Conservation (phyloP, 129 eudicot genomes). For the Pseudognaphalium luteoalbum region DNA sequence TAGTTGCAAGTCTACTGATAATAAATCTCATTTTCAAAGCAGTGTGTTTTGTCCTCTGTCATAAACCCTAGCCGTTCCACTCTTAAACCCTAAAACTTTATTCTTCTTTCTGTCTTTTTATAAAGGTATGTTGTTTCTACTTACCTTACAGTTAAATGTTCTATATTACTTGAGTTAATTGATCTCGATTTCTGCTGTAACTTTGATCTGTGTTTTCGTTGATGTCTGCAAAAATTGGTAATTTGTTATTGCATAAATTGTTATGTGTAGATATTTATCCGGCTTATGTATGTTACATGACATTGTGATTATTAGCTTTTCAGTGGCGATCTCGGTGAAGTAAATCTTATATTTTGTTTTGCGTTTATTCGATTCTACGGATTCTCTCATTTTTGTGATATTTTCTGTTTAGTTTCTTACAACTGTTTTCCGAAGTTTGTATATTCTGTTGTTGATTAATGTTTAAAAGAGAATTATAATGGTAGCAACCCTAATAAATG, state of each 20-base stretch:
- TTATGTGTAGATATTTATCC: too few species aligned
- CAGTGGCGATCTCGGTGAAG: not conserved
- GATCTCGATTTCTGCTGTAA: not conserved
- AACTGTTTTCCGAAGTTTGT: too few species aligned
- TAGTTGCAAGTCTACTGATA: not conserved
- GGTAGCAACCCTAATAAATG: too few species aligned
- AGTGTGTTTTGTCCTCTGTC: not conserved
- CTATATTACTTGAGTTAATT: not conserved
- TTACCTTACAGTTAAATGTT: not conserved
- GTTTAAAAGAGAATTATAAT: too few species aligned
- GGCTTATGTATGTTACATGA: too few species aligned
- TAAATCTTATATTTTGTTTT: not conserved
- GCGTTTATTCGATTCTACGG: not conserved
- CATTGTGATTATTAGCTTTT: too few species aligned
- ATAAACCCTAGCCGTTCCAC: conserved; percentile 9
- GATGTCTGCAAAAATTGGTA: not conserved
- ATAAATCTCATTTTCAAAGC: not conserved
- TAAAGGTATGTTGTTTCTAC: not conserved
- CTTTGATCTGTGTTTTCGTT: not conserved
- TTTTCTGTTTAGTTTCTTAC: not conserved
- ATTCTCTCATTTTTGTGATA: not conserved
- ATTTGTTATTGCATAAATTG: too few species aligned
- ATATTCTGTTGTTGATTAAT: too few species aligned
- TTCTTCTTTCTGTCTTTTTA: not conserved
- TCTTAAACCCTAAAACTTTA: conserved; percentile 15